Base-by-base conservation (phyloP, 441 rosid genomes). In the Eruca vesicaria region DNA sequence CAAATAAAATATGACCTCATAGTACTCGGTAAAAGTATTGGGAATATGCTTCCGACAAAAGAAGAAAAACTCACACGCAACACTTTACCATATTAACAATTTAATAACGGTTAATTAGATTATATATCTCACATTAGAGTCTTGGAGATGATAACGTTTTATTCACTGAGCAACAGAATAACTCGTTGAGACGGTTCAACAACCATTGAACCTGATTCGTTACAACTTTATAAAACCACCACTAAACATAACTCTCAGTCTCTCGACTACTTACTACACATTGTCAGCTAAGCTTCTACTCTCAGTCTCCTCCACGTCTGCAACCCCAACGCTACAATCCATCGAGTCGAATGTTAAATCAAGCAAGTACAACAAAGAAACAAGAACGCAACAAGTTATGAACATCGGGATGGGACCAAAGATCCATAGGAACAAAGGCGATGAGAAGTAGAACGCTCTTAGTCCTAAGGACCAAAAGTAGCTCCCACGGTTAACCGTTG, bases 361-460 rank as follows among this genome's bases (percentile, higher is more conserved):
- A 20, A 94, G 80, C 71, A 87, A 88, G 71, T 88, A 90, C 45
- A 92, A 86, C 88, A 85, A 18, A 75, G 62, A 81, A 16, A 90
- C 91, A 23, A 92, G 82, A 60, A 79, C 68, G 12, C 86, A 20
- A 65, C 98, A 90, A 31, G 85, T 82, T 43, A 86, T 10, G 55
- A 88, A 80, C 98, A 92, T 90, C 0, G 99, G 96, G 29, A 95
- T 79, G 0, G 98, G 98, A 11, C 99, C 97, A 74, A 92, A 95
- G 33, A 92, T 88, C 99, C 99, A 95, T 62, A 95, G 78, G 55
- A 92, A 89, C 33, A 95, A 72, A 14, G 98, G 99, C 48, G 89
- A 84, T 0, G 99, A 95, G 83, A 90, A 92, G 85, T 95, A 92
- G 50, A 90, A 95, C 1, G 97, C 93, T 9, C 99, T 80, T 52